Conservation (phyloP, 164 flowering plant species). For the Brasenia schreberi region DNA sequence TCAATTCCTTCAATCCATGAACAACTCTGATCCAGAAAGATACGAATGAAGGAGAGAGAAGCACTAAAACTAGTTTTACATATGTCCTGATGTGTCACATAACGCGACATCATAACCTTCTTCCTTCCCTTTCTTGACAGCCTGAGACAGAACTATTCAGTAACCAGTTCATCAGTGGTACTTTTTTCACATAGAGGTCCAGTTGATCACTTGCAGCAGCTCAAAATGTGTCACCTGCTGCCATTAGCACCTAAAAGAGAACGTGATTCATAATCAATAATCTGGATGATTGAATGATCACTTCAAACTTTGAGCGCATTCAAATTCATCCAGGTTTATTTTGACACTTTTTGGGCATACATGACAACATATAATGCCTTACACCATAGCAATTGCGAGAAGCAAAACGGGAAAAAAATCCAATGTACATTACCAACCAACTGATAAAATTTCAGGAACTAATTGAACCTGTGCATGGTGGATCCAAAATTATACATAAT, state of each 20-base stretch:
- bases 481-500: too few relatives aligned
- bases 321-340: too few relatives aligned
- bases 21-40: neutral
- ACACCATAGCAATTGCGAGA: too few relatives aligned
- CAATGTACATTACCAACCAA: too few relatives aligned
- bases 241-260: conserved; percentile 65
- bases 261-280: conserved; percentile 3
- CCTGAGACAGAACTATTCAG: conserved; percentile 89
- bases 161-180: conserved; percentile 29
- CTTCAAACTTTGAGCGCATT: too few relatives aligned
- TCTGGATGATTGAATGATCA: too few relatives aligned
- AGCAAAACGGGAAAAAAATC: too few relatives aligned
- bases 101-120: conserved; percentile 72
- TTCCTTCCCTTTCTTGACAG: conserved; percentile 82
- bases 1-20: conserved; percentile 2
- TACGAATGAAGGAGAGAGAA: neutral
- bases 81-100: conserved; percentile 99
- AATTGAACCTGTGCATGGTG: too few relatives aligned
- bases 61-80: conserved; percentile 12
- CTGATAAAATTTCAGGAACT: too few relatives aligned
- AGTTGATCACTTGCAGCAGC: conserved; percentile 98
- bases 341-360: too few relatives aligned
- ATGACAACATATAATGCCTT: too few relatives aligned
- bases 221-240: conserved; percentile 97
- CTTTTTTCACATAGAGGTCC: conserved; percentile 14